Conservation (phyloP, 176 grass and related monocot genomes). For the Aegilops umbellulata region DNA sequence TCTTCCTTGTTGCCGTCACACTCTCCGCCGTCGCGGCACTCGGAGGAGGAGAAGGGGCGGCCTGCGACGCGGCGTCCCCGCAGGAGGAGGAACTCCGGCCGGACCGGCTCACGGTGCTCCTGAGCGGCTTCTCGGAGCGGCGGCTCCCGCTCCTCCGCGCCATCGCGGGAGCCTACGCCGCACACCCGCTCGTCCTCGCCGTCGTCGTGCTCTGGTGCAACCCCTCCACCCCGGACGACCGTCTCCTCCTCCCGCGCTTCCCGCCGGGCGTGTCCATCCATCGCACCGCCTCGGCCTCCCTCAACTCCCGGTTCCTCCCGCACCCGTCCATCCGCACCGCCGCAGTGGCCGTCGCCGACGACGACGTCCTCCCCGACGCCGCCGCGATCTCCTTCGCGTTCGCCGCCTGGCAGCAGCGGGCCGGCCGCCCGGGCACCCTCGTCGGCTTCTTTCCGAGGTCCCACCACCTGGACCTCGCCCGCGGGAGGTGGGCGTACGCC, state of each 20-base stretch:
- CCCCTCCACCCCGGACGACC: constrained; percentile 42
- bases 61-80: constrained; percentile 31
- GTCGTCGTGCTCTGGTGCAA: constrained; percentile 81
- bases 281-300: constrained; percentile 53
- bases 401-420: constrained; percentile 39
- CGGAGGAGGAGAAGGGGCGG: not conserved
- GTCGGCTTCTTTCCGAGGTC: constrained; percentile 82
- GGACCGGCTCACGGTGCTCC: constrained; percentile 74
- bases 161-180: constrained; percentile 50
- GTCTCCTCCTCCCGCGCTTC: constrained; percentile 21
- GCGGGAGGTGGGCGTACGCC: constrained; percentile 63
- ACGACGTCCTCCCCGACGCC: constrained; percentile 58
- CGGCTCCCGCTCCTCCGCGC: constrained; percentile 67
- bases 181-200: constrained; percentile 51
- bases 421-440: not conserved
- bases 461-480: constrained; percentile 67
- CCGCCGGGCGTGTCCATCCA: constrained; percentile 42
- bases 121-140: constrained; percentile 70
- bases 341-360: constrained; percentile 57
- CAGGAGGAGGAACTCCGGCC: constrained; percentile 34
- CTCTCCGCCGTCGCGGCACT: not conserved
- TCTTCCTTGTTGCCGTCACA: constrained; percentile 11
- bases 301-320: constrained; percentile 89
- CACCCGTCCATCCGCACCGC: constrained; percentile 52
- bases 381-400: constrained; percentile 64